Evolutionary conservation across 495 filamentous ascomycete species (phyloP).

Genomic region (Annulohypoxylon nitens): DNA sequence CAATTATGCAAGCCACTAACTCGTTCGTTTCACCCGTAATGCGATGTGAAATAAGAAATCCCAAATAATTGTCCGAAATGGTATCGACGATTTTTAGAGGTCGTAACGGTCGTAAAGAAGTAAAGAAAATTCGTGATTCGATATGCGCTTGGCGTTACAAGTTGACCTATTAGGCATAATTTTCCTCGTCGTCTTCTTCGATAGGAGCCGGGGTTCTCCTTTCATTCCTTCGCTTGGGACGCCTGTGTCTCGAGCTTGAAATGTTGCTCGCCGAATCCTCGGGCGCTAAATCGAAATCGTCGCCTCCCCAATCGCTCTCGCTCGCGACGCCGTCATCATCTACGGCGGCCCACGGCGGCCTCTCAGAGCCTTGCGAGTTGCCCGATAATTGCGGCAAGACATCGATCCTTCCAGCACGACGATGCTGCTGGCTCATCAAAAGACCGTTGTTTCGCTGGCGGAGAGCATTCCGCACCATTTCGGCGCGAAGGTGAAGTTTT

Average conservation of each 20-base stretch:
- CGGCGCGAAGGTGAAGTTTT: conserved; percentile 85
- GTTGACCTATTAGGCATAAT: conserved; percentile 18
- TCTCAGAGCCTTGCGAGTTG: conserved; percentile 53
- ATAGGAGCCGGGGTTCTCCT: conserved; percentile 85
- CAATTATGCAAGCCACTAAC: background rate
- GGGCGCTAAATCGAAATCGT: conserved; percentile 79
- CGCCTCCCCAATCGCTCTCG: conserved; percentile 75
- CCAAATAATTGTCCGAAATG: conserved; percentile 27
- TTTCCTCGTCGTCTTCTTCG: conserved; percentile 83
- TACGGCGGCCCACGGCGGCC: conserved; percentile 56
- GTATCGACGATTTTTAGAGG: conserved; percentile 33
- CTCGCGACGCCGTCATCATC: conserved; percentile 63
- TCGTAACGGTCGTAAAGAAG: conserved; percentile 40
- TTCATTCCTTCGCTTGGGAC: conserved; percentile 78
- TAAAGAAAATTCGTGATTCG: conserved; percentile 29
- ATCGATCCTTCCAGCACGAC: conserved; percentile 66
- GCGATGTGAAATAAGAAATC: conserved; percentile 23
- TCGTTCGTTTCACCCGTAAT: background rate
- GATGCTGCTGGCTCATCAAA: conserved; percentile 79
- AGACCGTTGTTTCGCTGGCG: conserved; percentile 84
- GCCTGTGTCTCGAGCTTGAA: conserved; percentile 75
- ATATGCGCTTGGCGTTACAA: conserved; percentile 5
- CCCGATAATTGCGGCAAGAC: conserved; percentile 59
- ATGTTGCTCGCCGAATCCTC: conserved; percentile 90
- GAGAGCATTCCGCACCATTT: conserved; percentile 81